A percentile compares a stretch with the other conserved stretches of the same genome.
Conservation (phyloP, 495 filamentous ascomycete species). For the Rhypophila decipiens region DNA sequence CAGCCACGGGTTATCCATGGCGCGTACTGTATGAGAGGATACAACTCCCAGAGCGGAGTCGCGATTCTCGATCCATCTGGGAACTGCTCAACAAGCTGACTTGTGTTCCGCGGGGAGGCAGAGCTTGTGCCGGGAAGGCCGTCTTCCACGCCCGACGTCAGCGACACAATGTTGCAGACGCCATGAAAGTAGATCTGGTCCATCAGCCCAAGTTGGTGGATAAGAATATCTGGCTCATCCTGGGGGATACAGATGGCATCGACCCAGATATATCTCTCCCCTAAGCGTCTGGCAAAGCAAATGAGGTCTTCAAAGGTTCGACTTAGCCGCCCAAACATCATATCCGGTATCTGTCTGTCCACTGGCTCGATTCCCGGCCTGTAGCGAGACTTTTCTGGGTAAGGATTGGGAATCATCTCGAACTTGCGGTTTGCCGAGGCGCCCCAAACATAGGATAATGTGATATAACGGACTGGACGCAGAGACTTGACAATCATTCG, state of each 20-base stretch:
- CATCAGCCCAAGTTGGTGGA: neutral
- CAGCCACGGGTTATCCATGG: neutral
- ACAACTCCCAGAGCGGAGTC: neutral
- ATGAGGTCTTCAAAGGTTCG: neutral
- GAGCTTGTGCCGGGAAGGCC: neutral
- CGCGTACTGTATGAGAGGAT: neutral
- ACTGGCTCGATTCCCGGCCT: neutral
- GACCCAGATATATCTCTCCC: conserved; percentile 1
- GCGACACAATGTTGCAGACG: neutral
- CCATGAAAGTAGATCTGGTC: conserved; percentile 3
- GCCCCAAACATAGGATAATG: neutral
- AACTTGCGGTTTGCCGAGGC: neutral
- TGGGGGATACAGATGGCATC: conserved; percentile 1
- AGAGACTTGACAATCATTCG: neutral
- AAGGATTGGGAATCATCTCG: neutral
- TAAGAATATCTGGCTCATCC: neutral
- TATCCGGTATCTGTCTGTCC: neutral
- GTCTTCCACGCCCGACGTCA: neutral
- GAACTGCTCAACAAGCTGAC: neutral
- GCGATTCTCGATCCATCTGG: neutral
- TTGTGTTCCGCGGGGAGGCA: neutral
- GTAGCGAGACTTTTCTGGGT: neutral
- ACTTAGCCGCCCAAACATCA: neutral
- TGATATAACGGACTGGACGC: neutral
- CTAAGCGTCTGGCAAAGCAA: neutral